Evolutionary conservation across 768 basidiomycete genomes (phyloP).

Genomic region (Agaricus subrufescens): DNA sequence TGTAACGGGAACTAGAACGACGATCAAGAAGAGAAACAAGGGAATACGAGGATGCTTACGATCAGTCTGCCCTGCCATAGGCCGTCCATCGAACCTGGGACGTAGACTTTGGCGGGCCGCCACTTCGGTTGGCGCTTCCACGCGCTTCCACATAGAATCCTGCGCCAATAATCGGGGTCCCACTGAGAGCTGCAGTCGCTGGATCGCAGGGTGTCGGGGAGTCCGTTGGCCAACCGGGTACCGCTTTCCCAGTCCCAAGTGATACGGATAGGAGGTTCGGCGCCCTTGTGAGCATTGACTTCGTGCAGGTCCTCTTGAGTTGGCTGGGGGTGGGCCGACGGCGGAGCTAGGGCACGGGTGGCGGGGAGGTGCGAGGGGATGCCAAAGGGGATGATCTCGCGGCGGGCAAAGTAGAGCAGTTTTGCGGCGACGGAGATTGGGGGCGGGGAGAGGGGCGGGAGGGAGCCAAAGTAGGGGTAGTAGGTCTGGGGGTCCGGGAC

Average conservation of each 20-base stretch:
- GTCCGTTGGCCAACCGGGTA: conserved; percentile 13
- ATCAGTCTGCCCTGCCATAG: conserved; percentile 62
- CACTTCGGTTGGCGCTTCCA: conserved; percentile 19
- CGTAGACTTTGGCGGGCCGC: conserved; percentile 33
- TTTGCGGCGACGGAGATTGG: conserved; percentile 55
- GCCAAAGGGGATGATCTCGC: conserved; percentile 42
- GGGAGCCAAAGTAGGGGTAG: conserved; percentile 31
- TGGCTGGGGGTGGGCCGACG: conserved; percentile 23
- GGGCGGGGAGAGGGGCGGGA: conserved; percentile 24
- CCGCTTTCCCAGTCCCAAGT: conserved; percentile 16
- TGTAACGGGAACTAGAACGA: neutral
- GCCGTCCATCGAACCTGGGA: conserved; percentile 48
- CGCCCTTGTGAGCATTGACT: conserved; percentile 33
- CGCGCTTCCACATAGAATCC: conserved; percentile 38
- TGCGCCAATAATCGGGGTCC: conserved; percentile 58
- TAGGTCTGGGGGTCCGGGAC: conserved; percentile 33
- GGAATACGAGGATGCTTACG: conserved; percentile 32
- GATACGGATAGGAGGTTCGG: conserved; percentile 6
- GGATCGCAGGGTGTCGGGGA: neutral
- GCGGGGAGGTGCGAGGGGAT: conserved; percentile 35
- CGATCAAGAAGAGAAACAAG: neutral
- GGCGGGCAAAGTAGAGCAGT: conserved; percentile 56
- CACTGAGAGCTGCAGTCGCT: conserved; percentile 35
- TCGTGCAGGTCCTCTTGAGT: conserved; percentile 60
- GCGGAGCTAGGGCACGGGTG: conserved; percentile 21